A percentile compares a stretch with the other conserved stretches of the same genome.
Conservation (phyloP, 139 green algal genomes). For the Chlamydomonas incerta region DNA sequence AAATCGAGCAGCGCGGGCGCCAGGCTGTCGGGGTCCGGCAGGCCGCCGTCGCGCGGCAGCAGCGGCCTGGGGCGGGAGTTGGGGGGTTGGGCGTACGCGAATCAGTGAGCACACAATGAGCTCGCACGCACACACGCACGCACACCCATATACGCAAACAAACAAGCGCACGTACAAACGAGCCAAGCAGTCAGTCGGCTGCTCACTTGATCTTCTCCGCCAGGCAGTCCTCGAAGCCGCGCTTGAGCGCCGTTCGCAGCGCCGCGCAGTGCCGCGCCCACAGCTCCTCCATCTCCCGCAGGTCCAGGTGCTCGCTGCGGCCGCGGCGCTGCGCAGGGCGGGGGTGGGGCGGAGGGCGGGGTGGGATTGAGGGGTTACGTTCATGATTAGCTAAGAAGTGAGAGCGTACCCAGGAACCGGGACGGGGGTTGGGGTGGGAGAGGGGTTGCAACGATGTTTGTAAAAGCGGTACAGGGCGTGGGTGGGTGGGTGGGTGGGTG, state of each 20-base stretch:
- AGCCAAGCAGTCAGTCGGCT: background rate
- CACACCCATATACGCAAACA: too few species aligned
- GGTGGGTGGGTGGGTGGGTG: too few species aligned
- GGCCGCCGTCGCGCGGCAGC: background rate
- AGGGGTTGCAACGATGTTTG: too few species aligned
- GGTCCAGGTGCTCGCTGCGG: slow-evolving; percentile 10
- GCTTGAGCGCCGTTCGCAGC: slow-evolving; percentile 19
- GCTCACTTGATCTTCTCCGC: slow-evolving; percentile 40
- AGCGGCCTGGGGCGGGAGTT: slow-evolving; percentile 7
- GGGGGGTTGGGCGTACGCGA: too few species aligned
- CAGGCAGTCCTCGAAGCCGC: slow-evolving; percentile 24
- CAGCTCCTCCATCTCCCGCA: slow-evolving; percentile 38
- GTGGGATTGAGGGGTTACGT: too few species aligned
- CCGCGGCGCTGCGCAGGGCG: slow-evolving; percentile 19
- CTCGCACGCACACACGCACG: too few species aligned
- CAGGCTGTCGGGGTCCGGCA: background rate
- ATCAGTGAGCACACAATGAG: too few species aligned
- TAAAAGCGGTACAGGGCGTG: background rate
- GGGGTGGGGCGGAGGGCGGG: background rate
- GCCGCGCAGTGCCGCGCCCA: slow-evolving; percentile 9
- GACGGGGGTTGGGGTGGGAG: too few species aligned
- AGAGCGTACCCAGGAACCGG: too few species aligned
- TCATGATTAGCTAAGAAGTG: too few species aligned
- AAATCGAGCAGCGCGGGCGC: background rate
- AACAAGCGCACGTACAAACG: too few species aligned